Conservation (phyloP, 305 asterid genomes). For the Plantago rigida region DNA sequence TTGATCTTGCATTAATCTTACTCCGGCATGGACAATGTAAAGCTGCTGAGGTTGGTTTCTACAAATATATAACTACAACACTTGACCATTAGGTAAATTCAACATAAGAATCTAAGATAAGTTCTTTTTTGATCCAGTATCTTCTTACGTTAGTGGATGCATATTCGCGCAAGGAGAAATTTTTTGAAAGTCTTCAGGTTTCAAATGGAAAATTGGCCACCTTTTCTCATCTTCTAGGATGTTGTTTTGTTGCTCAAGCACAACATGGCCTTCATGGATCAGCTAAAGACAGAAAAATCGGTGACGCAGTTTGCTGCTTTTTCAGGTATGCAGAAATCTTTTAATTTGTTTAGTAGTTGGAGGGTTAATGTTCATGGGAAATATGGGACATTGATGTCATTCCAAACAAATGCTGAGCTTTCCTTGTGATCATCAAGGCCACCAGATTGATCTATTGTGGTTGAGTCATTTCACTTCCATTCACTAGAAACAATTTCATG, state of each 20-base stretch:
- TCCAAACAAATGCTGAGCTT: too few species aligned
- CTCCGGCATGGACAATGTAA: constrained; percentile 71
- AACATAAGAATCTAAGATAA: constrained; percentile 31
- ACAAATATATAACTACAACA: background rate
- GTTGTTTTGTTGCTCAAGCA: constrained; percentile 80
- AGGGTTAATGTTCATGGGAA: too few species aligned
- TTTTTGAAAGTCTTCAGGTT: constrained; percentile 65
- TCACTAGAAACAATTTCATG: too few species aligned
- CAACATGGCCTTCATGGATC: constrained; percentile 50
- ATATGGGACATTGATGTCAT: too few species aligned
- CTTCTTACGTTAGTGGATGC: constrained; percentile 71
- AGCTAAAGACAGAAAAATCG: constrained; percentile 55
- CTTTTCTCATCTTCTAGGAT: constrained; percentile 82
- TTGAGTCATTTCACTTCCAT: too few species aligned
- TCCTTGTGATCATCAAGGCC: too few species aligned
- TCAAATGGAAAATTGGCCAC: constrained; percentile 52
- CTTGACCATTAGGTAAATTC: constrained; percentile 20
- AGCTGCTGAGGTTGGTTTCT: constrained; percentile 66
- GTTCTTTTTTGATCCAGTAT: constrained; percentile 44
- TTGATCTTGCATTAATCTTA: constrained; percentile 63
- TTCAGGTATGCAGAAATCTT: constrained; percentile 48
- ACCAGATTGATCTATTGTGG: too few species aligned
- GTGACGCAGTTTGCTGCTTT: constrained; percentile 79
- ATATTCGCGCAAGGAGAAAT: constrained; percentile 66
- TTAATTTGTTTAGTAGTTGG: background rate